Conservation (phyloP, 768 basidiomycete species). For the Auriscalpium orientale region DNA sequence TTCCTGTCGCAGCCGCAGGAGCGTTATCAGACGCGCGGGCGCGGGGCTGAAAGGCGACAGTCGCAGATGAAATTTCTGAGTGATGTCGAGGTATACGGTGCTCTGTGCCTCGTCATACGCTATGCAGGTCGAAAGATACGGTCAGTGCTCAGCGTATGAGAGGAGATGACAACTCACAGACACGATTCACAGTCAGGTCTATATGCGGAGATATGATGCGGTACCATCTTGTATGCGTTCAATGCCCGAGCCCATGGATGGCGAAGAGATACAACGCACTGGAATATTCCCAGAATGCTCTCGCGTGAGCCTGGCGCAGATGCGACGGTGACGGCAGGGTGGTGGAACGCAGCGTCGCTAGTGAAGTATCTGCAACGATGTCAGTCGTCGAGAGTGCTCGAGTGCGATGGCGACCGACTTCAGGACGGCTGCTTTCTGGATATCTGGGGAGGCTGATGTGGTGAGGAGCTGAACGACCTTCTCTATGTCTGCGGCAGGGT, state of each 20-base stretch:
- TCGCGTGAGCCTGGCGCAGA: constrained; percentile 46
- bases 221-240: constrained; percentile 41
- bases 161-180: constrained; percentile 31
- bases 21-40: constrained; percentile 43
- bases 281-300: constrained; percentile 48
- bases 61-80: constrained; percentile 47
- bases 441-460: not conserved
- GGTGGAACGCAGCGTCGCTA: constrained; percentile 47
- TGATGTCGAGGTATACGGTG: constrained; percentile 42
- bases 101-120: constrained; percentile 40
- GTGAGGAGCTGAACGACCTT: constrained; percentile 1
- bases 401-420: not conserved
- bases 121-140: constrained; percentile 13
- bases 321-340: constrained; percentile 47
- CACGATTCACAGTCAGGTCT: constrained; percentile 31
- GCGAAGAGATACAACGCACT: constrained; percentile 31
- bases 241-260: not conserved
- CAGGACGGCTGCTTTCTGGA: not conserved
- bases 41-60: constrained; percentile 37
- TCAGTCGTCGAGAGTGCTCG: not conserved
- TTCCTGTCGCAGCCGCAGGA: constrained; percentile 42
- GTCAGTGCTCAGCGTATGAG: not conserved
- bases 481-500: constrained; percentile 1
- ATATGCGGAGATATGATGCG: constrained; percentile 51
- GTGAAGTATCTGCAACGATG: constrained; percentile 37